These are phyloP conservation scores for Ceratocystis cubensis DNA, from an alignment of 2,329 filamentous ascomycete species.

Conservation along the genomic window DNA sequence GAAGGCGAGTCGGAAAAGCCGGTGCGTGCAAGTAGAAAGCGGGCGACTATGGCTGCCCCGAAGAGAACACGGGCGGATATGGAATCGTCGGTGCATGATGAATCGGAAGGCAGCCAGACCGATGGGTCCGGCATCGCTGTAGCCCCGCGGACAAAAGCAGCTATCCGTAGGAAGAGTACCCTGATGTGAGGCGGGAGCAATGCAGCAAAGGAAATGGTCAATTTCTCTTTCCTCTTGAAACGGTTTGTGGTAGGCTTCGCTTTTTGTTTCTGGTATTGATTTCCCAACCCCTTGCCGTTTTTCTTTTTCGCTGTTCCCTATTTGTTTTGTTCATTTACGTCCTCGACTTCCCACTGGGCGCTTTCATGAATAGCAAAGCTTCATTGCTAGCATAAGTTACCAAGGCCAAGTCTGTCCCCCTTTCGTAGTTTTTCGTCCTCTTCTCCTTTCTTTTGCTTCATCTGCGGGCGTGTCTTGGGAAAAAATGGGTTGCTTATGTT, in stretches of 20 bases:
- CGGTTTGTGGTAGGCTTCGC: slow-evolving; percentile 2
- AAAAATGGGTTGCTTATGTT: slow-evolving; percentile 2
- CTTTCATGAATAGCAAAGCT: neutral
- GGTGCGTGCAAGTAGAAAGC: slow-evolving; percentile 7
- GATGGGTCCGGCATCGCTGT: slow-evolving; percentile 6
- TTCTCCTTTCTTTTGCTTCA: slow-evolving; percentile 6
- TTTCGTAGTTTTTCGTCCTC: slow-evolving; percentile 8
- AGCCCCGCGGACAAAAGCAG: slow-evolving; percentile 13
- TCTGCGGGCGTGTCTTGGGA: neutral
- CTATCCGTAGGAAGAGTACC: slow-evolving; percentile 20
- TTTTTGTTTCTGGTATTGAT: slow-evolving; percentile 2
- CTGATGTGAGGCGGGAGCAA: slow-evolving; percentile 12
- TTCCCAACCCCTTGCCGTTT: neutral
- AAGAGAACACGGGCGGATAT: slow-evolving; percentile 19
- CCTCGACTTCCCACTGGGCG: neutral
- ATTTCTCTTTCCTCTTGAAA: neutral
- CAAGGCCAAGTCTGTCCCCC: slow-evolving; percentile 6
- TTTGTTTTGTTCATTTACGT: slow-evolving; percentile 12
- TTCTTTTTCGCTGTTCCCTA: neutral
- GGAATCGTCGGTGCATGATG: slow-evolving; percentile 20
- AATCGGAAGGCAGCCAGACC: slow-evolving; percentile 22
- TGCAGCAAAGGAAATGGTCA: neutral
- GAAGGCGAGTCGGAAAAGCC: slow-evolving; percentile 14
- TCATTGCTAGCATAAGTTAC: neutral
- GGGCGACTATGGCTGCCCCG: slow-evolving; percentile 18